Conservation (phyloP, 208 protist genomes). For the Acanthamoeba rhysodes region DNA sequence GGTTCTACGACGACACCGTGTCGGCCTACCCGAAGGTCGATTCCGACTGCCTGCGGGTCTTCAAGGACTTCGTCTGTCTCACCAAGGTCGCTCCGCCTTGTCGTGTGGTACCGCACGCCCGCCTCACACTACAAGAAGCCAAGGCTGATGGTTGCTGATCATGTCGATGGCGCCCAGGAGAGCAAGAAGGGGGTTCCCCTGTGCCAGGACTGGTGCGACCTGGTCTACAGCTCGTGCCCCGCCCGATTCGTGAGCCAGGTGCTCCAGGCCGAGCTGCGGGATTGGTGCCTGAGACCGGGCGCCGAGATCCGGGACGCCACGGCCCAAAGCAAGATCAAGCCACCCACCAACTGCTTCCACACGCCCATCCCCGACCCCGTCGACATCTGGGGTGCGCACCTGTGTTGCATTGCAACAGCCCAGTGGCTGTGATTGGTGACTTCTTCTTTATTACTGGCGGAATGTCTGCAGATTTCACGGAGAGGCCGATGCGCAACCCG, state of each 20-base stretch:
- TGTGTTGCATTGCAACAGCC: neutral
- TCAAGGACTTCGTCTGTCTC: constrained; percentile 11
- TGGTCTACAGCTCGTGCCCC: neutral
- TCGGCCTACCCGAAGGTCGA: neutral
- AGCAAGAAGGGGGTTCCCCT: neutral
- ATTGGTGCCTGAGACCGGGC: neutral
- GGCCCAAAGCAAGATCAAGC: neutral
- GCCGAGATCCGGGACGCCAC: neutral
- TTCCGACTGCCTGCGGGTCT: neutral
- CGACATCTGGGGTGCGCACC: neutral
- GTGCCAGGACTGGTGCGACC: neutral
- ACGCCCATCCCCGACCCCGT: constrained; percentile 26
- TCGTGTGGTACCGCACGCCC: neutral
- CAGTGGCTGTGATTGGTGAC: neutral
- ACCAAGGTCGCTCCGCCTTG: neutral
- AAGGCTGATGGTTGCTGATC: too few relatives aligned
- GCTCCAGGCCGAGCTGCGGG: neutral
- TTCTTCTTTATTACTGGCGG: neutral
- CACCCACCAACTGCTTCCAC: constrained; percentile 13
- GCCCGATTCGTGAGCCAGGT: neutral
- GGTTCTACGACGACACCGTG: neutral
- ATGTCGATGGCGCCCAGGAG: neutral
- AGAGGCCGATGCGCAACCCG: neutral
- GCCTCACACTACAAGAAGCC: too few relatives aligned
- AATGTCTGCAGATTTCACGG: neutral